Percentiles rank a stretch among this genome's conserved stretches.
Conservation (phyloP, 176 grass and related monocot genomes). For the maize (Zea mays) region DNA sequence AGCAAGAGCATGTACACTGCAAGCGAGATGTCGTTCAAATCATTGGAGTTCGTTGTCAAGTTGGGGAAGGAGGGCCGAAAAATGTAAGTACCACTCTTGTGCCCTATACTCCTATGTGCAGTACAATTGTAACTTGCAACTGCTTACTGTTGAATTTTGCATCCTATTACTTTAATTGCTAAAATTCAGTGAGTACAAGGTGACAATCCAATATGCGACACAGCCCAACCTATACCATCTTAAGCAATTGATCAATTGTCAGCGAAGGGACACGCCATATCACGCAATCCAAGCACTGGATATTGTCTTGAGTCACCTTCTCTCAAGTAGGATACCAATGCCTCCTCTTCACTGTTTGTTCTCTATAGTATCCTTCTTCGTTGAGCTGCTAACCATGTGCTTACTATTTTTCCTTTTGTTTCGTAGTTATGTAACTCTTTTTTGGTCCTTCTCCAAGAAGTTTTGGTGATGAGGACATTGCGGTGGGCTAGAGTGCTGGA, state of each 20-base stretch:
- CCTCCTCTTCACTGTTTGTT: not conserved
- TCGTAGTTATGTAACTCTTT: slow-evolving; percentile 66
- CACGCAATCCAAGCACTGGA: slow-evolving; percentile 79
- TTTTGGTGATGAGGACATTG: slow-evolving; percentile 56
- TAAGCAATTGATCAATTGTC: slow-evolving; percentile 47
- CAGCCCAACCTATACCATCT: slow-evolving; percentile 56
- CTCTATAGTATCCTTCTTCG: not conserved
- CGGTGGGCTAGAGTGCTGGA: slow-evolving; percentile 77
- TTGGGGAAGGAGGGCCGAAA: slow-evolving; percentile 42
- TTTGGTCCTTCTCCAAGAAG: slow-evolving; percentile 59
- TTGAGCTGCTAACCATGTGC: slow-evolving; percentile 14
- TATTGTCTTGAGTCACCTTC: slow-evolving; percentile 71
- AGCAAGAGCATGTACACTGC: slow-evolving; percentile 78
- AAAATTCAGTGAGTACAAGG: slow-evolving; percentile 60
- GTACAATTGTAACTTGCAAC: not conserved
- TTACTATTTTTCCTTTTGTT: slow-evolving; percentile 1
- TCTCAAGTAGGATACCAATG: slow-evolving; percentile 45
- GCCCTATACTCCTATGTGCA: not conserved
- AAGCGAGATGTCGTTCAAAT: slow-evolving; percentile 59
- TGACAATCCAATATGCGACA: slow-evolving; percentile 46
- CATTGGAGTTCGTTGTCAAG: slow-evolving; percentile 64
- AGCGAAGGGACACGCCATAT: slow-evolving; percentile 53
- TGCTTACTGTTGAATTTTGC: slow-evolving; percentile 29
- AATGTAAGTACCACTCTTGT: slow-evolving; percentile 21
- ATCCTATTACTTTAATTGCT: slow-evolving; percentile 28